These are phyloP conservation scores for Ceratobasidium sp. DNA, from an alignment of 1,284 basidiomycete species.

Conservation along the genomic window DNA sequence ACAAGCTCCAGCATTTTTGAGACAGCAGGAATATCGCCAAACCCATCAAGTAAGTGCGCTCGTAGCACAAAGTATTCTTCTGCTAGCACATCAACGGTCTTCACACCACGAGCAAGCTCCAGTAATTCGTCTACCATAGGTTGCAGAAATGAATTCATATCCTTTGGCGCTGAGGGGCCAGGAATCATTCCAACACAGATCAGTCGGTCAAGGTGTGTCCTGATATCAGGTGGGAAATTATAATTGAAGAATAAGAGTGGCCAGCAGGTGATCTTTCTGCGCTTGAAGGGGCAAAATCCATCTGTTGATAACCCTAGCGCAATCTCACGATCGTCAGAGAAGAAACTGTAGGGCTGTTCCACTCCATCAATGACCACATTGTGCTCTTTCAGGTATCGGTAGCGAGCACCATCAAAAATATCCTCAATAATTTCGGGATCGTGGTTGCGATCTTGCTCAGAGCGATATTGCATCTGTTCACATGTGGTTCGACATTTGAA, in stretches of 20 bases:
- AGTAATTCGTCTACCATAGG: constrained; percentile 43
- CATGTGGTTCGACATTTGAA: constrained; percentile 48
- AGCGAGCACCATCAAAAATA: constrained; percentile 53
- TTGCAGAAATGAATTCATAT: constrained; percentile 51
- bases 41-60: constrained; percentile 31
- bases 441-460: neutral
- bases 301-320: constrained; percentile 52
- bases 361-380: constrained; percentile 43
- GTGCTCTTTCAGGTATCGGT: constrained; percentile 48
- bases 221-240: constrained; percentile 53
- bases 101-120: constrained; percentile 41
- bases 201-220: constrained; percentile 49
- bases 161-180: constrained; percentile 53
- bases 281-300: constrained; percentile 52
- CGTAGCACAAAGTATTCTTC: constrained; percentile 44
- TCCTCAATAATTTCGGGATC: constrained; percentile 48
- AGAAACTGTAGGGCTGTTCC: constrained; percentile 48
- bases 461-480: constrained; percentile 48
- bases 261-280: constrained; percentile 16
- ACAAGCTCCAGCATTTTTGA: constrained; percentile 51
- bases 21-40: constrained; percentile 53
- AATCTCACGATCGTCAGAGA: constrained; percentile 52
- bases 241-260: constrained; percentile 52
- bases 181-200: constrained; percentile 54
- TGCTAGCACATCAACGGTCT: constrained; percentile 43